Percentiles rank a stretch among this genome's conserved stretches.
Evolutionary conservation across 371 early-diverging fungal species (phyloP).

Genomic region (Lichtheimia ornata): DNA sequence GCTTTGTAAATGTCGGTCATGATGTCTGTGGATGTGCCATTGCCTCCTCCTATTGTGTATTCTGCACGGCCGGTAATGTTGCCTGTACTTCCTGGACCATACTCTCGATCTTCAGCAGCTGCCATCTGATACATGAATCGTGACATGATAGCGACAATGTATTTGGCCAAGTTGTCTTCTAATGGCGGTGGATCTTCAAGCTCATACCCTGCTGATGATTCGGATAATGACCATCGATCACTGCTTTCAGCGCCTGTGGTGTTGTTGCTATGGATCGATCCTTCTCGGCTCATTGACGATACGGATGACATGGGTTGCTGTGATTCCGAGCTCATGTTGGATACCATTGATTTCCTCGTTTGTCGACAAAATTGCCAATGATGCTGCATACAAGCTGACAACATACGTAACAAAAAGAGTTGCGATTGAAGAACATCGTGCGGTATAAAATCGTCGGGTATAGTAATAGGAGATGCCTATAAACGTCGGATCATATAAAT

Average conservation of each 20-base stretch:
- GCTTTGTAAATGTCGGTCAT: constrained; percentile 57
- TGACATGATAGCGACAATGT: constrained; percentile 60
- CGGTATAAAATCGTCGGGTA: constrained; percentile 51
- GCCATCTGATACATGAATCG: constrained; percentile 59
- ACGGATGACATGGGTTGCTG: neutral
- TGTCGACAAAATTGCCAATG: constrained; percentile 71
- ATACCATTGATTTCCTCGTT: constrained; percentile 1
- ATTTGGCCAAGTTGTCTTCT: constrained; percentile 71
- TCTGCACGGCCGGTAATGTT: constrained; percentile 21
- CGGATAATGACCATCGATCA: neutral
- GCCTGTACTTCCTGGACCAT: constrained; percentile 26
- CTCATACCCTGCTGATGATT: neutral
- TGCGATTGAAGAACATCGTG: constrained; percentile 72
- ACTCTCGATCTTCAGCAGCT: constrained; percentile 46
- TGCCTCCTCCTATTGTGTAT: constrained; percentile 2
- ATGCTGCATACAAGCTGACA: constrained; percentile 73
- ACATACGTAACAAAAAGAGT: constrained; percentile 66
- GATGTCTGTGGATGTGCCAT: constrained; percentile 25
- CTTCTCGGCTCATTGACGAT: constrained; percentile 8
- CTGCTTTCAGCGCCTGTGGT: neutral
- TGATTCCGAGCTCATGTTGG: neutral
- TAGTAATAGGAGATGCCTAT: constrained; percentile 38
- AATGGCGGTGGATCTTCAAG: constrained; percentile 70
- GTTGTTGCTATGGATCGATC: constrained; percentile 9
- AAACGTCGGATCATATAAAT: constrained; percentile 11